Evolutionary conservation across 352 stramenopile genomes (phyloP).

Genomic region (Globisporangium viniferum): DNA sequence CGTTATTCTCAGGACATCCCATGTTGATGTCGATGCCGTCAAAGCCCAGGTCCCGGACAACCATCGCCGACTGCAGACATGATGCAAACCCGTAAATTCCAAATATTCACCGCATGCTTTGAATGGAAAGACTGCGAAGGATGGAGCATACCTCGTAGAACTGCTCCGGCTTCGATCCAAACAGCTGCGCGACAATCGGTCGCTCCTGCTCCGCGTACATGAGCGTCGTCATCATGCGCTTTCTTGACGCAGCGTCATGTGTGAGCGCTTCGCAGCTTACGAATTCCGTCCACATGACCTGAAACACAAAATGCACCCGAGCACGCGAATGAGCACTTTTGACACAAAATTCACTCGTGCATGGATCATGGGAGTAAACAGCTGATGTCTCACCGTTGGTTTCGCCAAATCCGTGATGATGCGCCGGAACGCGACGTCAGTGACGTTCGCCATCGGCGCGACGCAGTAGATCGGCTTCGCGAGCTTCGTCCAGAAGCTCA

Average conservation of each 20-base stretch:
- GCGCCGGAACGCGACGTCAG: slow-evolving; percentile 63
- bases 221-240: slow-evolving; percentile 77
- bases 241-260: slow-evolving; percentile 49
- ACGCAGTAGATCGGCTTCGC: slow-evolving; percentile 75
- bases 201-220: slow-evolving; percentile 71
- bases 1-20: slow-evolving; percentile 72
- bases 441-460: slow-evolving; percentile 85
- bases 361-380: neutral
- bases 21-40: slow-evolving; percentile 88
- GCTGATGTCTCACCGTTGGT: slow-evolving; percentile 32
- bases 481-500: slow-evolving; percentile 66
- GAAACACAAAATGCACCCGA: neutral
- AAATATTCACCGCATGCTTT: neutral
- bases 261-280: slow-evolving; percentile 82
- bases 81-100: neutral
- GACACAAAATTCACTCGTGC: neutral
- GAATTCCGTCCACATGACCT: slow-evolving; percentile 85
- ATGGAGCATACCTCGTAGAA: slow-evolving; percentile 64
- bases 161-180: slow-evolving; percentile 83
- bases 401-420: slow-evolving; percentile 78
- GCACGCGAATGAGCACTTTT: slow-evolving; percentile 2
- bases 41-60: slow-evolving; percentile 76
- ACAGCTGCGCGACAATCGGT: slow-evolving; percentile 77
- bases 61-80: slow-evolving; percentile 53
- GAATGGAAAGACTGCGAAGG: neutral